These are phyloP conservation scores for Syzygium aqueum DNA, from an alignment of 345 rosid genomes.

Conservation along the genomic window DNA sequence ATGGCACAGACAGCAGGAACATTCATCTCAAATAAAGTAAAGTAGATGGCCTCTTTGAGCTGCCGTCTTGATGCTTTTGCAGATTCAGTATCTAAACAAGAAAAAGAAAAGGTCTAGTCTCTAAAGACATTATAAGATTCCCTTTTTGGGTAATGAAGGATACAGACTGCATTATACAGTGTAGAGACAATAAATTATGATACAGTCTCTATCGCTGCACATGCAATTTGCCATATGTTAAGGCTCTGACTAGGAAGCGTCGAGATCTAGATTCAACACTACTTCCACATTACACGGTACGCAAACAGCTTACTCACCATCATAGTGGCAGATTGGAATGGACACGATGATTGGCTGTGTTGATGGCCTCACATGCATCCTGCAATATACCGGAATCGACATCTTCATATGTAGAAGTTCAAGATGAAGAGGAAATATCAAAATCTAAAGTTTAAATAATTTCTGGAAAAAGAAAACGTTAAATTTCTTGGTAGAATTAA, in stretches of 20 bases:
- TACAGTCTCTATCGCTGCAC: not conserved
- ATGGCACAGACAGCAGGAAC: conserved; percentile 89
- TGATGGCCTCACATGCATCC: conserved; percentile 81
- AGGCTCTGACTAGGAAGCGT: not conserved
- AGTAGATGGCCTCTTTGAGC: conserved; percentile 66
- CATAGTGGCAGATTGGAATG: conserved; percentile 85
- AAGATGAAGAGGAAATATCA: not conserved
- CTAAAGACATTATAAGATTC: not conserved
- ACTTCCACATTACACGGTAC: not conserved
- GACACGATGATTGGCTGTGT: conserved; percentile 68
- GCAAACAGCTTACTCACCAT: conserved; percentile 37
- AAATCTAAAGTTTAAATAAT: not conserved
- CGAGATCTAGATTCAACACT: not conserved
- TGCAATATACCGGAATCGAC: conserved; percentile 9
- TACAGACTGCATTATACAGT: not conserved
- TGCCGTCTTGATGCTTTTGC: conserved; percentile 91
- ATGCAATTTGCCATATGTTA: not conserved
- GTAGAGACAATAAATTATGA: not conserved
- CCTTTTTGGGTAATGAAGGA: not conserved
- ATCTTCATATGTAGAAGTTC: not conserved
- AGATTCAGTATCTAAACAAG: conserved; percentile 64
- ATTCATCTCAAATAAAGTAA: conserved; percentile 79
- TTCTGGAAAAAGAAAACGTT: not conserved
- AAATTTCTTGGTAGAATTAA: not conserved
- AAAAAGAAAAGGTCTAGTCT: not conserved